phyloP scores from a whole-genome alignment of 2,329 filamentous ascomycete genomes.

The Scytalidium sp. region DNA sequence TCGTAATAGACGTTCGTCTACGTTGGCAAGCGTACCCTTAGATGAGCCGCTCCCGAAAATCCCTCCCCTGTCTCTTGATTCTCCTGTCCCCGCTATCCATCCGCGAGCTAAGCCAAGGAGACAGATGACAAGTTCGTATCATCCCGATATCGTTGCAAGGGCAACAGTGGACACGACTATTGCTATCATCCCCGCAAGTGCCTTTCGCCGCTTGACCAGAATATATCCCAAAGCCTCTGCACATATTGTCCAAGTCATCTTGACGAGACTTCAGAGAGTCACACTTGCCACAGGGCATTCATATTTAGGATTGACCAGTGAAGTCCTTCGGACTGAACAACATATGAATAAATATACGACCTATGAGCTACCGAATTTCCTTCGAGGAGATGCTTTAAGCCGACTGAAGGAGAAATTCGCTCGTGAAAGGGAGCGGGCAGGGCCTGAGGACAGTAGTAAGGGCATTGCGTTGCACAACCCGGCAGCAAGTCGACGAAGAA shows the following conservation, averaged over 20 bases:
- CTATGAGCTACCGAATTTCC: conserved; percentile 85
- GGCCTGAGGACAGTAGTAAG: conserved; percentile 78
- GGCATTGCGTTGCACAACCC: conserved; percentile 94
- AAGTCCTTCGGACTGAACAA: conserved; percentile 89
- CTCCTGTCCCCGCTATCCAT: conserved; percentile 20
- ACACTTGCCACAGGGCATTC: conserved; percentile 93
- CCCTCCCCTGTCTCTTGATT: conserved; percentile 72
- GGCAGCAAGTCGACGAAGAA: conserved; percentile 59
- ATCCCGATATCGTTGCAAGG: conserved; percentile 95
- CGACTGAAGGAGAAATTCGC: conserved; percentile 91
- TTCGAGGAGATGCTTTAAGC: conserved; percentile 78
- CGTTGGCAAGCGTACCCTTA: conserved; percentile 26
- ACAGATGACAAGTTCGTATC: conserved; percentile 68
- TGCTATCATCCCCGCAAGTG: conserved; percentile 95
- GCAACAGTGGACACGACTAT: conserved; percentile 97
- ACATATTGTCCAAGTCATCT: conserved; percentile 95
- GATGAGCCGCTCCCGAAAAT: conserved; percentile 53
- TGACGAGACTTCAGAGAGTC: conserved; percentile 90
- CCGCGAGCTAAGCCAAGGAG: conserved; percentile 37
- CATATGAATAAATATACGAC: conserved; percentile 91
- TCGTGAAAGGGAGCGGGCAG: conserved; percentile 77
- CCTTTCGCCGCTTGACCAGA: conserved; percentile 86
- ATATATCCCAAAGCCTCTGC: conserved; percentile 95
- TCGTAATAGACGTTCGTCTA: conserved; percentile 32
- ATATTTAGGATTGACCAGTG: conserved; percentile 86